phyloP scores from a whole-genome alignment of 2,329 filamentous ascomycete genomes.

The Diaporthe humulicola region DNA sequence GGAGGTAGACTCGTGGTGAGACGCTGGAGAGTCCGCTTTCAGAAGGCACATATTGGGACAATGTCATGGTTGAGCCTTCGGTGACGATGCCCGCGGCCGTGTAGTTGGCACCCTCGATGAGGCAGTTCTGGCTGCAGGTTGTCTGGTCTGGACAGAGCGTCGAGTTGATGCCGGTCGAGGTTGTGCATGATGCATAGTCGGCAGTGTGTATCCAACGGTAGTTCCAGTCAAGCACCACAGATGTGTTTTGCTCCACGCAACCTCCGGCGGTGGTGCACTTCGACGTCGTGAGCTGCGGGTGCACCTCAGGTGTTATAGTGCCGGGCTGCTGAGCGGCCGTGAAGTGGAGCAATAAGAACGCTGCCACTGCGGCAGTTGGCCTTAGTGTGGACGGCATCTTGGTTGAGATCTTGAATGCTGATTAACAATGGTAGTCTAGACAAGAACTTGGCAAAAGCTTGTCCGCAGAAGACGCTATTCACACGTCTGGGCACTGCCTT shows the following conservation, averaged over 20 bases:
- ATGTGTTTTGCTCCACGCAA: slow-evolving; percentile 56
- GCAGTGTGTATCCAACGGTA: slow-evolving; percentile 55
- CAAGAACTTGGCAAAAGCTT: slow-evolving; percentile 30
- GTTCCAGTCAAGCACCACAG: slow-evolving; percentile 57
- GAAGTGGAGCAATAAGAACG: slow-evolving; percentile 37
- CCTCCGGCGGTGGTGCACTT: slow-evolving; percentile 59
- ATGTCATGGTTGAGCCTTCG: slow-evolving; percentile 44
- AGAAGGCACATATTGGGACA: slow-evolving; percentile 46
- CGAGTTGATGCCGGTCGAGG: slow-evolving; percentile 46
- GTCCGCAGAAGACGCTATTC: not conserved
- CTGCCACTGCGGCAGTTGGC: not conserved
- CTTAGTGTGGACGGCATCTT: slow-evolving; percentile 16
- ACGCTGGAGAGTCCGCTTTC: slow-evolving; percentile 41
- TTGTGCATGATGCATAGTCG: slow-evolving; percentile 45
- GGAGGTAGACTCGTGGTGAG: slow-evolving; percentile 65
- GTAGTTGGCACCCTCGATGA: slow-evolving; percentile 62
- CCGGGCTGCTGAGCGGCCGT: slow-evolving; percentile 47
- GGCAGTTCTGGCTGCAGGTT: slow-evolving; percentile 62
- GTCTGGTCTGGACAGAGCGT: slow-evolving; percentile 56
- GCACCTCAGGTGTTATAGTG: slow-evolving; percentile 51
- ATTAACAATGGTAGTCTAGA: not conserved
- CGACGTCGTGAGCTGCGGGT: slow-evolving; percentile 58
- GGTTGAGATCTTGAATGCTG: not conserved
- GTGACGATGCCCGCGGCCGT: slow-evolving; percentile 45
- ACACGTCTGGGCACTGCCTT: not conserved